Percentiles rank a stretch among this genome's conserved stretches.
phyloP scores from a whole-genome alignment of 2,329 filamentous ascomycete genomes.

The Lecanicillium sp. region DNA sequence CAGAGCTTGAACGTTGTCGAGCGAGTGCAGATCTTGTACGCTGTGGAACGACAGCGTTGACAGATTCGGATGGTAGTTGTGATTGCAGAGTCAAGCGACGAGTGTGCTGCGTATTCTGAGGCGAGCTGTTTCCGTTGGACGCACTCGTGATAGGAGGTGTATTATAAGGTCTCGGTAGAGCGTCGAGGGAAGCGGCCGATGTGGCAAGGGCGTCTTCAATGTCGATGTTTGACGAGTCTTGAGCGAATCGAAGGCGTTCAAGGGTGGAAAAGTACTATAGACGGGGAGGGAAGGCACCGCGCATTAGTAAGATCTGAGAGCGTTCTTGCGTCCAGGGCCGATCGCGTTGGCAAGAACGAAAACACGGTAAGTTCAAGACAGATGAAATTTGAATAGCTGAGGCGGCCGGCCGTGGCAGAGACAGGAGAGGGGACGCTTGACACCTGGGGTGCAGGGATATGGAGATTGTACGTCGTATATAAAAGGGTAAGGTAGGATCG shows the following conservation, averaged over 20 bases:
- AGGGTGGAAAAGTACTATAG: slow-evolving; percentile 63
- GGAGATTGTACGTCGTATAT: too few species aligned
- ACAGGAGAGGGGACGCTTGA: too few species aligned
- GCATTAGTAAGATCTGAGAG: slow-evolving; percentile 6
- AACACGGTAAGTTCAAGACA: too few species aligned
- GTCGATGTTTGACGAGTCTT: slow-evolving; percentile 25
- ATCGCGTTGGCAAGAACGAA: too few species aligned
- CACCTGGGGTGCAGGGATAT: too few species aligned
- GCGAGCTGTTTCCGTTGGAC: background rate
- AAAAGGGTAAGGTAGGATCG: too few species aligned
- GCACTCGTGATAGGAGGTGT: slow-evolving; percentile 2
- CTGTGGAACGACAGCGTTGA: background rate
- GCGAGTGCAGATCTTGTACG: slow-evolving; percentile 7
- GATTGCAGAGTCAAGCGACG: slow-evolving; percentile 7
- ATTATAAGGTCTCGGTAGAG: slow-evolving; percentile 15
- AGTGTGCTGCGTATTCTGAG: slow-evolving; percentile 5
- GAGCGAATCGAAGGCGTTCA: slow-evolving; percentile 60
- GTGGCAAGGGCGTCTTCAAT: slow-evolving; percentile 17
- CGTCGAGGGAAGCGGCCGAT: slow-evolving; percentile 16
- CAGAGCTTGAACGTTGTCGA: slow-evolving; percentile 3
- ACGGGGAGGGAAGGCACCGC: slow-evolving; percentile 6
- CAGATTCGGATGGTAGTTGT: slow-evolving; percentile 5
- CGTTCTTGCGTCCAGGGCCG: slow-evolving; percentile 4
- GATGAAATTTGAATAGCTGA: too few species aligned
- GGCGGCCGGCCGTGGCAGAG: too few species aligned